Evolutionary conservation across 139 green algal species (phyloP).

Genomic region (Asterochloris sp.): DNA sequence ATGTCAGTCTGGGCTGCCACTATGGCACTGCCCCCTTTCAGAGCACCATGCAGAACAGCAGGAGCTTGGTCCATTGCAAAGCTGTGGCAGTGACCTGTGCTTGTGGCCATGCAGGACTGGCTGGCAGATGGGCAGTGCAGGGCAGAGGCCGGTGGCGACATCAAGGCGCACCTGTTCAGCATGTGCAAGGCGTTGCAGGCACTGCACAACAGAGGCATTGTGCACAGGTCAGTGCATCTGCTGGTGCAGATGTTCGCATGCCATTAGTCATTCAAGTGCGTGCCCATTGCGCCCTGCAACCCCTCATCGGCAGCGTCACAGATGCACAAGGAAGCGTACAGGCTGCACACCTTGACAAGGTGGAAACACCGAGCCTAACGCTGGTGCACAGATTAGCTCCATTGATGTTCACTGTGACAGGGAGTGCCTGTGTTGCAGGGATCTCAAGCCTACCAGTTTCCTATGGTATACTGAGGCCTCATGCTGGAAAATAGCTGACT

Average conservation of each 20-base stretch:
- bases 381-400: not conserved
- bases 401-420: not conserved
- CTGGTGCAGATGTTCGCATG: not conserved
- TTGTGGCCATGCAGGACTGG: constrained; percentile 11
- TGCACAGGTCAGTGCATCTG: constrained; percentile 13
- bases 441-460: constrained; percentile 9
- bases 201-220: constrained; percentile 12
- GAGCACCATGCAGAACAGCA: too few species aligned
- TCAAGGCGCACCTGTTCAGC: constrained; percentile 21
- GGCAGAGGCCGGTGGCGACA: constrained; percentile 5
- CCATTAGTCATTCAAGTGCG: not conserved
- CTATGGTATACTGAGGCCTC: constrained; percentile 7
- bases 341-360: not conserved
- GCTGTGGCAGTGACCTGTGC: not conserved
- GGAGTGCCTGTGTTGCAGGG: not conserved
- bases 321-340: too few species aligned
- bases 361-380: not conserved
- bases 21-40: too few species aligned
- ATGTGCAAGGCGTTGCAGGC: constrained; percentile 12
- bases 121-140: constrained; percentile 1
- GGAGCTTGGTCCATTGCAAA: not conserved
- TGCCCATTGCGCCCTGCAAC: not conserved
- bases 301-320: not conserved
- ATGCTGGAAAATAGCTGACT: constrained; percentile 14
- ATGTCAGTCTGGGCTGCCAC: too few species aligned